A percentile compares a stretch with the other conserved stretches of the same genome.
These are phyloP conservation scores for Boletus reticuloceps DNA, from an alignment of 768 basidiomycete species.

Conservation along the genomic window DNA sequence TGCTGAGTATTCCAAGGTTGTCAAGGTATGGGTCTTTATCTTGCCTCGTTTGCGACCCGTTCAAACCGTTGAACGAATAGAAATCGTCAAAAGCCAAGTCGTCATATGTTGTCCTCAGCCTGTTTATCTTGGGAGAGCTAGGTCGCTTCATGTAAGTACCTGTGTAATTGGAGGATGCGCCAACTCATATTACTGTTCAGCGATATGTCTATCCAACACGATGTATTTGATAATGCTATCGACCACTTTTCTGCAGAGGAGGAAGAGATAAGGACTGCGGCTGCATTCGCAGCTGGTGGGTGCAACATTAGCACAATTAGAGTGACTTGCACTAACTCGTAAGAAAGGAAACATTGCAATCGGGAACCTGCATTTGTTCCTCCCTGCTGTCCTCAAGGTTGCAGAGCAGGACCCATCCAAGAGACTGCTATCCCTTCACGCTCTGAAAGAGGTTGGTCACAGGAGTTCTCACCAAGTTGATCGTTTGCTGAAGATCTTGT, in stretches of 20 bases:
- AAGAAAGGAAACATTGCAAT: conserved; percentile 89
- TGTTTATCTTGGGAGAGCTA: conserved; percentile 89
- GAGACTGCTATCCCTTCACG: conserved; percentile 83
- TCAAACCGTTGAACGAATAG: conserved; percentile 25
- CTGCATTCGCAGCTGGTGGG: conserved; percentile 90
- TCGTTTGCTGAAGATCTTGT: background rate
- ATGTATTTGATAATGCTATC: conserved; percentile 75
- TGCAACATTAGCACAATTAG: background rate
- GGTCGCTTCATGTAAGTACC: conserved; percentile 76
- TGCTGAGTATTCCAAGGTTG: conserved; percentile 75
- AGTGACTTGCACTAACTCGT: background rate
- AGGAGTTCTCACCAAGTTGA: background rate
- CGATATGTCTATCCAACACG: conserved; percentile 79
- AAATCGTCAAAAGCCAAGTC: conserved; percentile 61
- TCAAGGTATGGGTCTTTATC: conserved; percentile 56
- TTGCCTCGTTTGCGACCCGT: background rate
- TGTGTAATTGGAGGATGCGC: background rate
- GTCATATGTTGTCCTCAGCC: conserved; percentile 71
- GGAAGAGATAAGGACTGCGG: conserved; percentile 86
- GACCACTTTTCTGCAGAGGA: conserved; percentile 72
- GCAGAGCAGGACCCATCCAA: conserved; percentile 74
- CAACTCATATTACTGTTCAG: conserved; percentile 39
- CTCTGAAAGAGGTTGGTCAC: conserved; percentile 78
- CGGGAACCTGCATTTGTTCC: conserved; percentile 84
- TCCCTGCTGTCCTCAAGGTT: conserved; percentile 80